These are phyloP conservation scores for Nemania sp. DNA, from an alignment of 2,329 filamentous ascomycete species.

Conservation along the genomic window DNA sequence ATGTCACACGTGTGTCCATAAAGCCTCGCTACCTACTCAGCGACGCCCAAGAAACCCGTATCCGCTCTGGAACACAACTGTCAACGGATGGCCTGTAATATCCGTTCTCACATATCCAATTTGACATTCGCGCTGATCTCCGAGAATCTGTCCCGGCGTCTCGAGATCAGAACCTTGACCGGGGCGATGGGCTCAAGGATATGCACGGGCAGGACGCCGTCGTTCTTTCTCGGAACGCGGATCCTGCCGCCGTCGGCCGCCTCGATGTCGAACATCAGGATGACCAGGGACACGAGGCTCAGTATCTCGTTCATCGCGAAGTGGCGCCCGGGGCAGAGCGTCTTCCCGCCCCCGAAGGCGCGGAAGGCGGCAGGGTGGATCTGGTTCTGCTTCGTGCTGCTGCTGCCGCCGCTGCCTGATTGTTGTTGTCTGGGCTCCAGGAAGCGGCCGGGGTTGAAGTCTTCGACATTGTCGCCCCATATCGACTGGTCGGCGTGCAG, in stretches of 20 bases:
- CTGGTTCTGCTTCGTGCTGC: conserved; percentile 21
- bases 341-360: conserved; percentile 47
- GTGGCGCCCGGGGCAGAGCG: conserved; percentile 46
- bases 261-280: conserved; percentile 41
- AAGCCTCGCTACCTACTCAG: too few species aligned
- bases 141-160: conserved; percentile 8
- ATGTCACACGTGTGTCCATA: too few species aligned
- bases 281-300: conserved; percentile 40
- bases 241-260: conserved; percentile 27
- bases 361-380: conserved; percentile 42
- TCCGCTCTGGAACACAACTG: background rate
- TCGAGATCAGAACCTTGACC: conserved; percentile 35
- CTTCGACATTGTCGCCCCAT: conserved; percentile 49
- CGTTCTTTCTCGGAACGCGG: conserved; percentile 38
- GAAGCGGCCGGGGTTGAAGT: conserved; percentile 51
- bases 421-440: conserved; percentile 26
- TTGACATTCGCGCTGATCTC: conserved; percentile 9
- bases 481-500: conserved; percentile 47
- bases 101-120: conserved; percentile 16
- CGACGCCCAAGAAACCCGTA: too few species aligned
- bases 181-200: conserved; percentile 37
- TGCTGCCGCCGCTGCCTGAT: conserved; percentile 8
- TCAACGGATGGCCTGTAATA: background rate
- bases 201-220: conserved; percentile 40
- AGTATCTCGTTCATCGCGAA: conserved; percentile 47